Conservation (phyloP, 2,329 filamentous ascomycete species). For the Xylariaceae sp. region DNA sequence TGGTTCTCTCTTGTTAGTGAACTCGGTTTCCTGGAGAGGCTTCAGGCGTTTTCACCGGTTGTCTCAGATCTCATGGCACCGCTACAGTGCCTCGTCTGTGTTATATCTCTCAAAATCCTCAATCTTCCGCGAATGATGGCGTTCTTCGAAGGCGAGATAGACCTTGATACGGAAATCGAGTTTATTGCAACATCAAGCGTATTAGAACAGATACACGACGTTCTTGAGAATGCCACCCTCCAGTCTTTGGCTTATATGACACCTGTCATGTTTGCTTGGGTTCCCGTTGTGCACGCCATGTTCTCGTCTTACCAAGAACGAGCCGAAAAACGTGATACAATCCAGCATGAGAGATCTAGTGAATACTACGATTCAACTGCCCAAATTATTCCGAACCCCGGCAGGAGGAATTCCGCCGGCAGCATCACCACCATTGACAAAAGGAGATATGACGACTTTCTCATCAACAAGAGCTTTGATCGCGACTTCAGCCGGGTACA, state of each 20-base stretch:
- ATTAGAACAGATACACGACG: conserved; percentile 67
- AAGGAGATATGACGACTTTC: conserved; percentile 54
- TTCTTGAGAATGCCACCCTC: conserved; percentile 59
- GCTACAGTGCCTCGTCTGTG: conserved; percentile 64
- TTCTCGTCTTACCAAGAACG: conserved; percentile 58
- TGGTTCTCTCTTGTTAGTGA: conserved; percentile 74
- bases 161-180: conserved; percentile 37
- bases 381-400: conserved; percentile 35
- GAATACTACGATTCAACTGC: conserved; percentile 49
- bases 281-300: conserved; percentile 68
- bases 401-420: conserved; percentile 55
- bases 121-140: conserved; percentile 58
- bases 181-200: conserved; percentile 69
- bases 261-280: conserved; percentile 78
- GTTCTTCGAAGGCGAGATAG: conserved; percentile 47
- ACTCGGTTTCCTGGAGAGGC: conserved; percentile 64
- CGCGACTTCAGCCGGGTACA: conserved; percentile 50
- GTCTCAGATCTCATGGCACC: conserved; percentile 50
- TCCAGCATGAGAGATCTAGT: conserved; percentile 55
- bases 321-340: conserved; percentile 55
- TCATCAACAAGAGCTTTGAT: conserved; percentile 45
- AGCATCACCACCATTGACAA: conserved; percentile 61
- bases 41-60: conserved; percentile 35
- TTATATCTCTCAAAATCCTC: conserved; percentile 68
- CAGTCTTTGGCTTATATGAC: conserved; percentile 58